A percentile compares a stretch with the other conserved stretches of the same genome.
These are phyloP conservation scores for Aureobasidium subglaciale DNA, from an alignment of 2,329 filamentous ascomycete species.

Conservation along the genomic window DNA sequence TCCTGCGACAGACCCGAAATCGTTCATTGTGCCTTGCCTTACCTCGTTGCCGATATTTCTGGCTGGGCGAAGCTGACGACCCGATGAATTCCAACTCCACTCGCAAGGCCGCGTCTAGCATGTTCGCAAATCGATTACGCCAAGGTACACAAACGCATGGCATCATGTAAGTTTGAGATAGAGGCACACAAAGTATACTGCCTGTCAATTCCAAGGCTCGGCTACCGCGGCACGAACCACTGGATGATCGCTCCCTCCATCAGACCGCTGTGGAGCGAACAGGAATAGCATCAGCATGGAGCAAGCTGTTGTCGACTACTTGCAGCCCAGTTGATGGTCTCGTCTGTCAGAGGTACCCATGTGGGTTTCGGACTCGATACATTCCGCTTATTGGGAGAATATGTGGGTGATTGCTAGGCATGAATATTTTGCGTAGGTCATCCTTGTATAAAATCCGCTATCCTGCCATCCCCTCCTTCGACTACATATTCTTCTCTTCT, in stretches of 20 bases:
- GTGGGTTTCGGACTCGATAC: conserved; percentile 1
- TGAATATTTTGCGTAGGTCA: background rate
- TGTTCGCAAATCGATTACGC: background rate
- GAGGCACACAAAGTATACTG: background rate
- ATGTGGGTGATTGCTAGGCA: background rate
- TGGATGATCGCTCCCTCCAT: background rate
- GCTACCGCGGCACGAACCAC: conserved; percentile 7
- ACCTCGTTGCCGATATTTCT: background rate
- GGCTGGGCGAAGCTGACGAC: background rate
- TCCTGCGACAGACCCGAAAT: background rate
- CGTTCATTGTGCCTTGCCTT: background rate
- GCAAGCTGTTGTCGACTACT: background rate
- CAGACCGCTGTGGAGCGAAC: background rate
- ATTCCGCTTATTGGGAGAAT: background rate
- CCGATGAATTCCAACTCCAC: background rate
- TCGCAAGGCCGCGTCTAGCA: background rate
- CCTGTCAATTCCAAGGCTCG: background rate
- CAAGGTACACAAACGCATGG: background rate
- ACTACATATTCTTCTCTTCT: background rate
- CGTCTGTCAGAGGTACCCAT: background rate
- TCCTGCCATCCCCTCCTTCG: background rate
- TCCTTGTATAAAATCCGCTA: background rate
- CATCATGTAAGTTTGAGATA: background rate
- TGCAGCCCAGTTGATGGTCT: background rate
- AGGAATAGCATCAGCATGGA: background rate